A percentile compares a stretch with the other conserved stretches of the same genome.
These are phyloP conservation scores for Phytophthora capsici DNA, from an alignment of 352 stramenopile species.

Conservation along the genomic window DNA sequence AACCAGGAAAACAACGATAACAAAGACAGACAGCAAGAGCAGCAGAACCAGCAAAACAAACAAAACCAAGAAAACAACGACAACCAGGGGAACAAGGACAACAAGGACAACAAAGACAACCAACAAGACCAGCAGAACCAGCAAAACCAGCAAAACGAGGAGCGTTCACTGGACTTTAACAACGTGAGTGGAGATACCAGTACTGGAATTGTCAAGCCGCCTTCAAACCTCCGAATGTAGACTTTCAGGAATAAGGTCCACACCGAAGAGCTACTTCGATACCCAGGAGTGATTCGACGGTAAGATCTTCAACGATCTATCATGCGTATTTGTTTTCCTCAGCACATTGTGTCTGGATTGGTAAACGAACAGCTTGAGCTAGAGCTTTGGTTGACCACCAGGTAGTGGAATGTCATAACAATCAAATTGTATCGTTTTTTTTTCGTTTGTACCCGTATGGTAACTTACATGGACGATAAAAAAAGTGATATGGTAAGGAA, in stretches of 20 bases:
- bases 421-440: no score
- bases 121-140: background rate
- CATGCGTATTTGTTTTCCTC: background rate
- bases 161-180: constrained; percentile 3
- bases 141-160: background rate
- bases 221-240: constrained; percentile 3
- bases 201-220: background rate
- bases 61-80: background rate
- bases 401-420: no score
- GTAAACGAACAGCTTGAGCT: no score
- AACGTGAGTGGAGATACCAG: background rate
- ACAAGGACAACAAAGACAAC: background rate
- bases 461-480: no score
- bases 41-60: background rate
- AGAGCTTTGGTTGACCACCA: no score
- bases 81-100: background rate
- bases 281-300: no score
- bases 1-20: background rate
- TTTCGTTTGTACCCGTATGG: no score
- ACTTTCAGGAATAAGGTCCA: background rate
- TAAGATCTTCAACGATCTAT: background rate
- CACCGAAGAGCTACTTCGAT: no score
- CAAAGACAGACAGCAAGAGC: background rate
- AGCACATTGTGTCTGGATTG: no score
- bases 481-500: no score